Percentiles rank a stretch among this genome's conserved stretches.
Conservation (phyloP, 257 asterid species). For the Solanum lycopersicoides region DNA sequence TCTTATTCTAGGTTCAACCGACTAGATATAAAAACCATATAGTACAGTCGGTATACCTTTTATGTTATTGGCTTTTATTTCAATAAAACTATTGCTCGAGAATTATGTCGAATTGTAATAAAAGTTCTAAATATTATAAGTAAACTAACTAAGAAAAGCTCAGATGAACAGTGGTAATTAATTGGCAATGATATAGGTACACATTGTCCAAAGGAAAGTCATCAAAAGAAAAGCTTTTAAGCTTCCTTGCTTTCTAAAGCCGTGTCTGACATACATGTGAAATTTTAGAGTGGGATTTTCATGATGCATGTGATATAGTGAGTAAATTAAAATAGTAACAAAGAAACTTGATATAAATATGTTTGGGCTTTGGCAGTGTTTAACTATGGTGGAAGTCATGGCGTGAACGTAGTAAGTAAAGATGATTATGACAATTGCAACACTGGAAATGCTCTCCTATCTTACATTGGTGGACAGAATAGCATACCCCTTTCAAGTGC, state of each 20-base stretch:
- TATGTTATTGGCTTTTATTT: not conserved
- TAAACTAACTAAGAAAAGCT: not conserved
- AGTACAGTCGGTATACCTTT: not conserved
- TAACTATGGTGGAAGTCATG: constrained; percentile 30
- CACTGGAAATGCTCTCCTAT: constrained; percentile 14
- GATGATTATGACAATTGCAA: constrained; percentile 29
- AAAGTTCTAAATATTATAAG: not conserved
- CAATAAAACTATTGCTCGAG: not conserved
- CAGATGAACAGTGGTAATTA: not conserved
- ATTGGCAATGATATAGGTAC: not conserved
- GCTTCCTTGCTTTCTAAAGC: not conserved
- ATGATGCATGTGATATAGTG: not conserved
- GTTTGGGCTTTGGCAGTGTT: constrained; percentile 30
- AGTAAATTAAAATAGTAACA: not conserved
- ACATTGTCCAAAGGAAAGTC: no score
- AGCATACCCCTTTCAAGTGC: constrained; percentile 21
- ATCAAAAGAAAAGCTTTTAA: no score
- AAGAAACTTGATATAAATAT: not conserved
- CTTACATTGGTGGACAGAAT: constrained; percentile 23
- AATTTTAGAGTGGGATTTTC: not conserved
- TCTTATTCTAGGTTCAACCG: not conserved
- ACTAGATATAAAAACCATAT: not conserved
- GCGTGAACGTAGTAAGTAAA: constrained; percentile 36
- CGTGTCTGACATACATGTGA: not conserved
- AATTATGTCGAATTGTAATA: not conserved